A percentile compares a stretch with the other conserved stretches of the same genome.
Conservation (phyloP, 2,329 filamentous ascomycete species). For the Aspergillus sp. region DNA sequence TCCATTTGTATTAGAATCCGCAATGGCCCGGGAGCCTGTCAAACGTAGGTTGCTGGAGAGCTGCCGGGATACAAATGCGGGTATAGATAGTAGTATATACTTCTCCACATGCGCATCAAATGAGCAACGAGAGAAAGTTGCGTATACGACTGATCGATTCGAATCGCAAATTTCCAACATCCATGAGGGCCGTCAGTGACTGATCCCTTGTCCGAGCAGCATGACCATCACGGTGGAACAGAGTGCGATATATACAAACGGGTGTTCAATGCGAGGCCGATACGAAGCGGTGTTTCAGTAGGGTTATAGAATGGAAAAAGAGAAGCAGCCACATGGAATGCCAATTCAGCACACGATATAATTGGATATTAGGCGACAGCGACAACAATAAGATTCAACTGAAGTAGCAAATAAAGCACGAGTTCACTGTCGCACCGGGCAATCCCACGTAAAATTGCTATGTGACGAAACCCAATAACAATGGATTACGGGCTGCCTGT, state of each 20-base stretch:
- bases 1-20: conserved; percentile 3
- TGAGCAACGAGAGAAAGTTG: neutral
- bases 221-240: neutral
- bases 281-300: neutral
- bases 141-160: neutral
- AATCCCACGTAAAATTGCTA: neutral
- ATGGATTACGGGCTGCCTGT: too few relatives aligned
- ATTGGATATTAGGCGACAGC: neutral
- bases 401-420: too few relatives aligned
- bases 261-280: neutral
- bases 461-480: too few relatives aligned
- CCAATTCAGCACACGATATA: neutral
- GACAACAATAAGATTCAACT: neutral
- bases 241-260: neutral
- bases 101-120: neutral
- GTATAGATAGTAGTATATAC: neutral
- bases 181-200: neutral
- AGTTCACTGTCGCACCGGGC: neutral
- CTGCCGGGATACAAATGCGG: neutral
- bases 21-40: neutral
- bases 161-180: neutral
- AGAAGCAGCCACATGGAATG: neutral
- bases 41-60: too few relatives aligned
- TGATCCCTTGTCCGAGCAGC: neutral
- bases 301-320: neutral